These are phyloP conservation scores for Fusarium sp. DNA, from an alignment of 2,329 filamentous ascomycete genomes.

Conservation along the genomic window DNA sequence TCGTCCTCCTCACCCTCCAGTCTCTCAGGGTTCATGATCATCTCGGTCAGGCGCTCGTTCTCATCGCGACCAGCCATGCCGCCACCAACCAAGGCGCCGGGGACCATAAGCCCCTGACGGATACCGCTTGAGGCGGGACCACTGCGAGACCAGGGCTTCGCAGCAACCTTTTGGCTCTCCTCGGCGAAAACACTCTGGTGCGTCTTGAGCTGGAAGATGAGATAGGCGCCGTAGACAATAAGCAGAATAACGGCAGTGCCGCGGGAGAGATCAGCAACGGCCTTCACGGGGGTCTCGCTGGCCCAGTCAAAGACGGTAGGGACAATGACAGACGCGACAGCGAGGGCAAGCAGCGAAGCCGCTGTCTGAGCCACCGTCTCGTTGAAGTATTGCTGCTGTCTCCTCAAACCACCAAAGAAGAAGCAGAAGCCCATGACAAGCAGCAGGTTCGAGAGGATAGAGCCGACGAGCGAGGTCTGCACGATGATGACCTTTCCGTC, in stretches of 20 bases:
- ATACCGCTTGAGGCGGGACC: constrained; percentile 49
- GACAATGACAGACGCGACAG: constrained; percentile 85
- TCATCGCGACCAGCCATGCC: constrained; percentile 50
- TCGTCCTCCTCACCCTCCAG: constrained; percentile 67
- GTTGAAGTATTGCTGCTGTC: constrained; percentile 90
- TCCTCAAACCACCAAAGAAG: constrained; percentile 85
- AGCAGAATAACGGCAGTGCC: constrained; percentile 85
- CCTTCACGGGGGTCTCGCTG: constrained; percentile 54
- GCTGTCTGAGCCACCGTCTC: constrained; percentile 91
- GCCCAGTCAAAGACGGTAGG: constrained; percentile 83
- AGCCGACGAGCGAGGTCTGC: constrained; percentile 91
- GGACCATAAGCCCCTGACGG: constrained; percentile 54
- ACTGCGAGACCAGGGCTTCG: constrained; percentile 57
- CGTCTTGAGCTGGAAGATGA: constrained; percentile 92
- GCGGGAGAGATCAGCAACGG: constrained; percentile 74
- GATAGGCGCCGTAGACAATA: constrained; percentile 84
- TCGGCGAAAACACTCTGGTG: constrained; percentile 84
- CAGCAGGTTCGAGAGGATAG: constrained; percentile 90
- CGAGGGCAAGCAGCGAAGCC: constrained; percentile 81
- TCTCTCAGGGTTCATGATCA: constrained; percentile 55
- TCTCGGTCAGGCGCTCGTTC: constrained; percentile 58
- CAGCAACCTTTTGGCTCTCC: constrained; percentile 81
- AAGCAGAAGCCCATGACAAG: constrained; percentile 93
- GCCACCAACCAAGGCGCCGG: constrained; percentile 54
- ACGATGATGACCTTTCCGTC: constrained; percentile 85